Percentiles rank a stretch among this genome's conserved stretches.
Conservation (phyloP, 495 filamentous ascomycete species). For the Choiromyces venosus region DNA sequence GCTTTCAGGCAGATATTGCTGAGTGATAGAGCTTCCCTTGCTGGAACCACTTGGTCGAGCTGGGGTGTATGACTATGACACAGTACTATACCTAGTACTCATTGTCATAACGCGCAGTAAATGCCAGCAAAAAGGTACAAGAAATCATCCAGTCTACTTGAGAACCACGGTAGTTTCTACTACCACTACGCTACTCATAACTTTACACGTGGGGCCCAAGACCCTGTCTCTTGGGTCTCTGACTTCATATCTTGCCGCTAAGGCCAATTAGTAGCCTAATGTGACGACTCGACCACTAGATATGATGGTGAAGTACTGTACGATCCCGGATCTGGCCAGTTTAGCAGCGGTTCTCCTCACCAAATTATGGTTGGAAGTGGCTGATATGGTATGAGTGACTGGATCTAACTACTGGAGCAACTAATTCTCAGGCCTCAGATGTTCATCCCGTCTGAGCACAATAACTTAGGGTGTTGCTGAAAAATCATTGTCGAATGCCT, state of each 20-base stretch:
- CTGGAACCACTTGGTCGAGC: background rate
- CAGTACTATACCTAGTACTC: background rate
- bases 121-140: background rate
- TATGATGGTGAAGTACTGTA: background rate
- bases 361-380: background rate
- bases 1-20: background rate
- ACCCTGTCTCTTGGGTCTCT: background rate
- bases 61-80: background rate
- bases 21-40: background rate
- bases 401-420: background rate
- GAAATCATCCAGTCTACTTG: no score
- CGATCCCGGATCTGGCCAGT: background rate
- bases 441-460: background rate
- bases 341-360: background rate
- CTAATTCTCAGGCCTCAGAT: background rate
- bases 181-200: background rate
- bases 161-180: no score
- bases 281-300: background rate
- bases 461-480: background rate
- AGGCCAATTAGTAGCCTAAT: background rate
- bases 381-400: background rate
- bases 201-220: background rate
- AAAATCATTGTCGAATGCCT: background rate
- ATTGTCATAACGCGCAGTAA: background rate
- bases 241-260: background rate